These are phyloP conservation scores for Phytophthora megakarya DNA, from an alignment of 352 stramenopile genomes.

Conservation along the genomic window DNA sequence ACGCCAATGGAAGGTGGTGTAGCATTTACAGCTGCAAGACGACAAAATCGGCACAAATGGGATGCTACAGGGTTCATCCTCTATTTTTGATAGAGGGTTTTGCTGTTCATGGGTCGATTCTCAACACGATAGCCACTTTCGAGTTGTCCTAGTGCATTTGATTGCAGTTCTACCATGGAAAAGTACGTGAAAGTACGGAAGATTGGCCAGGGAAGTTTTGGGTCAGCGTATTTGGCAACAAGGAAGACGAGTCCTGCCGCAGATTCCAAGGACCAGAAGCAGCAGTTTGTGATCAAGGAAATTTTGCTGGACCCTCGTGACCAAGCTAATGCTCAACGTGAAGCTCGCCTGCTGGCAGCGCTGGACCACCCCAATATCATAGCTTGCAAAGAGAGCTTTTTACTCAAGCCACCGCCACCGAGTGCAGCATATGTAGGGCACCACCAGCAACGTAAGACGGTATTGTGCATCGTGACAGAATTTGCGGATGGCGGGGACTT, in stretches of 20 bases:
- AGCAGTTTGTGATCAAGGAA: conserved; percentile 77
- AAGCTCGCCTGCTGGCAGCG: conserved; percentile 70
- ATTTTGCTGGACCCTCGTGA: conserved; percentile 75
- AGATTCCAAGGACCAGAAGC: conserved; percentile 22
- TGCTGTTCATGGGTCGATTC: conserved; percentile 3
- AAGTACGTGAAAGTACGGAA: conserved; percentile 80
- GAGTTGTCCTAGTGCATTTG: neutral
- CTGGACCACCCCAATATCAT: conserved; percentile 89
- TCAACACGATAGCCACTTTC: conserved; percentile 3
- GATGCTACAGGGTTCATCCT: conserved; percentile 21
- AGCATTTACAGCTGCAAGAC: neutral
- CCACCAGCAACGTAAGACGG: conserved; percentile 5
- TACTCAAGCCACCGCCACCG: conserved; percentile 29
- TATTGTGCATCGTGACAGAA: conserved; percentile 89
- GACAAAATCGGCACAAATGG: neutral
- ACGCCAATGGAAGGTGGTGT: neutral
- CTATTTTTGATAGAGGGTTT: conserved; percentile 22
- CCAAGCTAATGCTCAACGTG: conserved; percentile 54
- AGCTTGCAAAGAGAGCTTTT: conserved; percentile 77
- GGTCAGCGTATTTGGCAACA: conserved; percentile 63
- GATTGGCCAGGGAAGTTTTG: conserved; percentile 80
- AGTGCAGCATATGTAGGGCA: conserved; percentile 4
- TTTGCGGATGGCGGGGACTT: conserved; percentile 83
- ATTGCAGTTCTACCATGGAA: conserved; percentile 46
- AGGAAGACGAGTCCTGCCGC: conserved; percentile 30